These are phyloP conservation scores for Verticillium klebahnii DNA, from an alignment of 2,329 filamentous ascomycete genomes.

Conservation along the genomic window DNA sequence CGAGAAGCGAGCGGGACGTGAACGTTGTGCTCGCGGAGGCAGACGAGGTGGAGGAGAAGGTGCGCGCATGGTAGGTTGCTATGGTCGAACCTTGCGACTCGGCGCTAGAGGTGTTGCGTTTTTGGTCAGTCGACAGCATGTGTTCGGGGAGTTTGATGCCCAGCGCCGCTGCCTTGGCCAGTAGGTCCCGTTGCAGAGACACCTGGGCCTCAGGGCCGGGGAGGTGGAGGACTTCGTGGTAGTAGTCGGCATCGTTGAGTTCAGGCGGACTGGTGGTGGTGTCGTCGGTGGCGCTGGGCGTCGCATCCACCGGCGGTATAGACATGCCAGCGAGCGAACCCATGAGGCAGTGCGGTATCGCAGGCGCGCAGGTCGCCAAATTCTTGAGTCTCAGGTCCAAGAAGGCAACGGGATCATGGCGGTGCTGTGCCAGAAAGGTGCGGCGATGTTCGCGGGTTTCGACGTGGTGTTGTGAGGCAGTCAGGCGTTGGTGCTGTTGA, in stretches of 20 bases:
- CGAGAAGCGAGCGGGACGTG: slow-evolving; percentile 37
- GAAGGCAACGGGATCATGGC: background rate
- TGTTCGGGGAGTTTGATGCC: slow-evolving; percentile 21
- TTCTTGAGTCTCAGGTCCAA: background rate
- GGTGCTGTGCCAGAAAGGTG: background rate
- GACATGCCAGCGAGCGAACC: slow-evolving; percentile 6
- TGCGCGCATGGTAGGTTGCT: slow-evolving; percentile 35
- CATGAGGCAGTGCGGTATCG: slow-evolving; percentile 4
- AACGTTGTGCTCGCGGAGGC: slow-evolving; percentile 33
- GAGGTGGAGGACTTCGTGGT: slow-evolving; percentile 32
- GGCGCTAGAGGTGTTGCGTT: slow-evolving; percentile 31
- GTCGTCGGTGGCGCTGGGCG: background rate
- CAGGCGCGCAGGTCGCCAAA: background rate
- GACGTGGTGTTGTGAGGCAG: background rate
- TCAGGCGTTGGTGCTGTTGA: background rate
- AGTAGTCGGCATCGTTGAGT: slow-evolving; percentile 33
- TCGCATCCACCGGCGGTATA: background rate
- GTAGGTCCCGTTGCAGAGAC: slow-evolving; percentile 30
- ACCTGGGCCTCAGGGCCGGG: slow-evolving; percentile 28
- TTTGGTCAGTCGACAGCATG: slow-evolving; percentile 24
- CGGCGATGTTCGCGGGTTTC: background rate
- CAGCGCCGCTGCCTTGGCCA: slow-evolving; percentile 27
- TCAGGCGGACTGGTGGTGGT: slow-evolving; percentile 13
- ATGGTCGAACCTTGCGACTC: slow-evolving; percentile 37
- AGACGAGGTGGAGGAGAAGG: slow-evolving; percentile 36